These are phyloP conservation scores for Chlamydomonas incerta DNA, from an alignment of 139 green algal genomes.

Conservation along the genomic window DNA sequence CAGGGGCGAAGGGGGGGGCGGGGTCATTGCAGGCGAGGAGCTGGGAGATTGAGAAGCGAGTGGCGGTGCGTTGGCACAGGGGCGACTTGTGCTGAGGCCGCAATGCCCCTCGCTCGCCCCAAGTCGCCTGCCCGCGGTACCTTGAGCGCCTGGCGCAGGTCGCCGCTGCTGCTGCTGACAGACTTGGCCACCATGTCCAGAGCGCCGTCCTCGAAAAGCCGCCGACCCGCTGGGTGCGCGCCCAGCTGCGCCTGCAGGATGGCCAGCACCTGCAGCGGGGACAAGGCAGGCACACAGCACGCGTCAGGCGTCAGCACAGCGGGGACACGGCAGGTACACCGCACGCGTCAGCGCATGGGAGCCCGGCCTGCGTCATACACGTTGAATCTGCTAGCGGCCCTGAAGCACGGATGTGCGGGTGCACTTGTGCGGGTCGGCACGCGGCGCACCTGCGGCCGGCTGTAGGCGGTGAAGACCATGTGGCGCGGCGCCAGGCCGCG, in stretches of 20 bases:
- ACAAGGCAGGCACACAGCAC: too few species aligned
- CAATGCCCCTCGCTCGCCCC: constrained; percentile 11
- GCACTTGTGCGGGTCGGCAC: too few species aligned
- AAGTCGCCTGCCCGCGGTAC: constrained; percentile 16
- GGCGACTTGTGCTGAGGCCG: too few species aligned
- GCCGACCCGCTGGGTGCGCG: constrained; percentile 33
- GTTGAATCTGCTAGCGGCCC: too few species aligned
- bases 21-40: too few species aligned
- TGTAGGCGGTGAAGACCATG: constrained; percentile 68
- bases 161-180: constrained; percentile 52
- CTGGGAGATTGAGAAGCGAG: too few species aligned
- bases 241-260: constrained; percentile 52
- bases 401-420: constrained; percentile 1
- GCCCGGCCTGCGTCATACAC: too few species aligned
- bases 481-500: constrained; percentile 43
- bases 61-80: too few species aligned
- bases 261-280: constrained; percentile 36
- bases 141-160: constrained; percentile 64
- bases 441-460: constrained; percentile 49
- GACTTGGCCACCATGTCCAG: constrained; percentile 61
- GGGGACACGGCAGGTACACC: too few species aligned
- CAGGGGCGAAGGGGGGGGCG: too few species aligned
- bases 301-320: too few species aligned
- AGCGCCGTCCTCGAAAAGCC: constrained; percentile 53
- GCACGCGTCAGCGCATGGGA: too few species aligned